These are phyloP conservation scores for Phytophthora kernoviae DNA, from an alignment of 352 stramenopile species.

Conservation along the genomic window DNA sequence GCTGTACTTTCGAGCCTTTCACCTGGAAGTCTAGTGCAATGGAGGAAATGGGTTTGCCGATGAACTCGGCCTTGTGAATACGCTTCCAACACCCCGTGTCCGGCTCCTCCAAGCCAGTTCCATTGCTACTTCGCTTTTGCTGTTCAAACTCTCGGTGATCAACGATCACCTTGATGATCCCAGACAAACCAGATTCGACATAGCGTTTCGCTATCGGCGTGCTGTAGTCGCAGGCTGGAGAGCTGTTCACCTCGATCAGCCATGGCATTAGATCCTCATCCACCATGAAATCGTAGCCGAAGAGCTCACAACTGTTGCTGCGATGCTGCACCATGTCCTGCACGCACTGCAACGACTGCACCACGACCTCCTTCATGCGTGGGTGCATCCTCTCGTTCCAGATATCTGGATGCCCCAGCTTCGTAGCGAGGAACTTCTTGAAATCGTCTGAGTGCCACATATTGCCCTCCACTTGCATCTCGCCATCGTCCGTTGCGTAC, in stretches of 20 bases:
- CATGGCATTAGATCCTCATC: constrained; percentile 84
- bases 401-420: constrained; percentile 35
- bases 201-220: constrained; percentile 90
- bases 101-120: constrained; percentile 38
- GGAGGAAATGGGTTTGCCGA: constrained; percentile 68
- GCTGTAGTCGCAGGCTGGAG: constrained; percentile 93
- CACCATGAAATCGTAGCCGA: constrained; percentile 95
- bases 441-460: constrained; percentile 86
- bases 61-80: constrained; percentile 65
- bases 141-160: constrained; percentile 79
- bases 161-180: constrained; percentile 91
- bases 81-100: constrained; percentile 67
- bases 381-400: constrained; percentile 65
- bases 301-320: constrained; percentile 92
- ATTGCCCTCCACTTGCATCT: constrained; percentile 67
- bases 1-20: constrained; percentile 55
- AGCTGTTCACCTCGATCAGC: constrained; percentile 95
- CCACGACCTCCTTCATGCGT: constrained; percentile 89
- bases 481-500: constrained; percentile 69
- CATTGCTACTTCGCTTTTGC: constrained; percentile 38
- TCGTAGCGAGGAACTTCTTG: constrained; percentile 45
- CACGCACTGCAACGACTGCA: constrained; percentile 83
- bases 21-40: constrained; percentile 78
- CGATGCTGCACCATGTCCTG: constrained; percentile 89
- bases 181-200: constrained; percentile 80